Conservation (phyloP, 2,329 filamentous ascomycete species). For the Venturiaceae sp. region DNA sequence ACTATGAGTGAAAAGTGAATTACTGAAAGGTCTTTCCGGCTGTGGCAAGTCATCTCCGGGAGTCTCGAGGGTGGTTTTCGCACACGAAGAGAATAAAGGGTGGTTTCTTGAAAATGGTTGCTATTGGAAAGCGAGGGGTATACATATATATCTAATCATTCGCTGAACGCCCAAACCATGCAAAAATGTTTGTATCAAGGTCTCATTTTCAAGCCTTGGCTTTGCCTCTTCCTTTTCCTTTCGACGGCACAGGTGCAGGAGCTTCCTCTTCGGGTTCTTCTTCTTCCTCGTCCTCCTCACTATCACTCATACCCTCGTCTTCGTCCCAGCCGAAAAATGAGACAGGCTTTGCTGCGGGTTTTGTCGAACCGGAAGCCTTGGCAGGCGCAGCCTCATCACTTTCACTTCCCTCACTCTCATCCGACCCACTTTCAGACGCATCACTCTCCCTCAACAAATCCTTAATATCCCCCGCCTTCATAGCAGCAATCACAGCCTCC, state of each 20-base stretch:
- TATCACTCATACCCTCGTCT: slow-evolving; percentile 47
- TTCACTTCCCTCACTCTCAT: slow-evolving; percentile 4
- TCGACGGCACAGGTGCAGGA: not conserved
- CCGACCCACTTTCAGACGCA: slow-evolving; percentile 17
- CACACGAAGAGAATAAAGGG: too few species aligned
- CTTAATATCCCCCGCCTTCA: slow-evolving; percentile 47
- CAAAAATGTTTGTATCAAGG: not conserved
- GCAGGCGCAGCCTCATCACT: slow-evolving; percentile 12
- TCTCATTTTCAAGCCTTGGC: not conserved
- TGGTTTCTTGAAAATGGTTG: too few species aligned
- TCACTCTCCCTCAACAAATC: slow-evolving; percentile 33
- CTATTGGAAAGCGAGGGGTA: too few species aligned
- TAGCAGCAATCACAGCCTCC: slow-evolving; percentile 61
- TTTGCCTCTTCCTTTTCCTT: slow-evolving; percentile 3
- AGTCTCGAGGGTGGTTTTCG: too few species aligned
- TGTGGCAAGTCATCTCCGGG: too few species aligned
- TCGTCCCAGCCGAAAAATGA: slow-evolving; percentile 72
- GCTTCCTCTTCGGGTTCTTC: slow-evolving; percentile 4
- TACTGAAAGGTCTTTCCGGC: too few species aligned
- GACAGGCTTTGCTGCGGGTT: slow-evolving; percentile 25
- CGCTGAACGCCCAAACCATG: not conserved
- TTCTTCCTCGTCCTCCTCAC: slow-evolving; percentile 35
- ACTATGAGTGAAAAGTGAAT: too few species aligned
- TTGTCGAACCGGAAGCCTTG: slow-evolving; percentile 11
- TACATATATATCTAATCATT: not conserved